phyloP scores from a whole-genome alignment of 1,284 basidiomycete species.

The Moesziomyces aphidis region DNA sequence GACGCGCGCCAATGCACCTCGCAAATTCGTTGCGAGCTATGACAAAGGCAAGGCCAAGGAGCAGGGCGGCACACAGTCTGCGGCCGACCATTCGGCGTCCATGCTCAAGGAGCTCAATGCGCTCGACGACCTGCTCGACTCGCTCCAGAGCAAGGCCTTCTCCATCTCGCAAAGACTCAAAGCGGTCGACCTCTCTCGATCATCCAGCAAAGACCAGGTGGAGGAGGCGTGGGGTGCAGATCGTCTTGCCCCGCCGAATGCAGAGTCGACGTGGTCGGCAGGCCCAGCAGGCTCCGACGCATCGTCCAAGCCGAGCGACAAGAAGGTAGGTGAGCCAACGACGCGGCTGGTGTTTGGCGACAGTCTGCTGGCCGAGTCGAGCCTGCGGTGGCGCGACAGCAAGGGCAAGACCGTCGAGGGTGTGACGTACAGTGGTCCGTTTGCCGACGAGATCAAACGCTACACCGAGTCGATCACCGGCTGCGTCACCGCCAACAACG shows the following conservation, averaged over 20 bases:
- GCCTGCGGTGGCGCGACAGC: slow-evolving; percentile 27
- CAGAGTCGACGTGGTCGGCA: slow-evolving; percentile 15
- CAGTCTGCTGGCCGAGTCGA: slow-evolving; percentile 21
- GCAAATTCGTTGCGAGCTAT: slow-evolving; percentile 14
- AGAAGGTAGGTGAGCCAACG: slow-evolving; percentile 17
- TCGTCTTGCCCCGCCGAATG: slow-evolving; percentile 20
- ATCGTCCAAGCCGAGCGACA: slow-evolving; percentile 8
- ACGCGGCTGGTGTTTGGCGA: slow-evolving; percentile 26
- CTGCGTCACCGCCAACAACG: slow-evolving; percentile 13
- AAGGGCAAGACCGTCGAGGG: slow-evolving; percentile 16
- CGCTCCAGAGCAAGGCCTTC: slow-evolving; percentile 31
- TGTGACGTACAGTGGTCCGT: slow-evolving; percentile 22
- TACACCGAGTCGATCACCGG: slow-evolving; percentile 40
- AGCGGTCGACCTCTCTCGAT: slow-evolving; percentile 8
- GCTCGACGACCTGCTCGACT: slow-evolving; percentile 32
- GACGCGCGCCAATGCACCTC: neutral
- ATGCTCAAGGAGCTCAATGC: slow-evolving; percentile 28
- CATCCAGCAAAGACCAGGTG: slow-evolving; percentile 1
- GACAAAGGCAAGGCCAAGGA: slow-evolving; percentile 32
- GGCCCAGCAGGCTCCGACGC: slow-evolving; percentile 1
- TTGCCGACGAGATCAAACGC: slow-evolving; percentile 20
- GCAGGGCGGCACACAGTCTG: neutral
- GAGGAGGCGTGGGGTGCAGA: slow-evolving; percentile 34
- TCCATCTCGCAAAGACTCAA: slow-evolving; percentile 38
- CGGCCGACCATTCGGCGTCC: slow-evolving; percentile 10